phyloP scores from a whole-genome alignment of 352 stramenopile species.

The Phytophthora europaea region DNA sequence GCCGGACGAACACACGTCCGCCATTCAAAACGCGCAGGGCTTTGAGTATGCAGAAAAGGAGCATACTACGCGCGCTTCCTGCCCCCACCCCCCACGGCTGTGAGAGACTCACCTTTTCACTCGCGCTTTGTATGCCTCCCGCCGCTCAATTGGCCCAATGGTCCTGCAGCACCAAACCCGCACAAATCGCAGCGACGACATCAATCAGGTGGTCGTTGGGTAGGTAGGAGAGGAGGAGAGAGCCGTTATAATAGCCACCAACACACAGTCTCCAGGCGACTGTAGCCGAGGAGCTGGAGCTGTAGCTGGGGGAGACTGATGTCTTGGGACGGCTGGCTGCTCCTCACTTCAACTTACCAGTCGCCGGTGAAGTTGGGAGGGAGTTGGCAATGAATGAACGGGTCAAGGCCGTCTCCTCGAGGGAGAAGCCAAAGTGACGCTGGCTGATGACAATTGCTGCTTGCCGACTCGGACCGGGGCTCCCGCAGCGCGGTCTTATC shows the following conservation, averaged over 20 bases:
- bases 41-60: constrained; percentile 45
- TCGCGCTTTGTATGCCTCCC: constrained; percentile 36
- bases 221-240: background rate
- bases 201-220: constrained; percentile 37
- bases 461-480: constrained; percentile 5
- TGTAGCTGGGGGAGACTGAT: constrained; percentile 5
- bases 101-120: constrained; percentile 30
- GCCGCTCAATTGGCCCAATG: constrained; percentile 20
- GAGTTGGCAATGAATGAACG: background rate
- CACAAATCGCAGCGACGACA: constrained; percentile 36
- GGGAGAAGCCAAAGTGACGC: constrained; percentile 30
- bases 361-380: background rate
- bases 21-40: constrained; percentile 45
- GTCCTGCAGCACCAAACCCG: constrained; percentile 35
- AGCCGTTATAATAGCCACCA: constrained; percentile 16
- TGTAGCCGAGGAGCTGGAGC: background rate
- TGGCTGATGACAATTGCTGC: background rate
- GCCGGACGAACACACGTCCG: constrained; percentile 45
- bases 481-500: constrained; percentile 22
- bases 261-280: constrained; percentile 11
- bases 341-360: constrained; percentile 37
- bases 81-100: constrained; percentile 3
- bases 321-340: background rate
- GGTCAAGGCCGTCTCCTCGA: background rate
- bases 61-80: constrained; percentile 38